These are phyloP conservation scores for Pisolithus albus DNA, from an alignment of 768 basidiomycete species.

Conservation along the genomic window DNA sequence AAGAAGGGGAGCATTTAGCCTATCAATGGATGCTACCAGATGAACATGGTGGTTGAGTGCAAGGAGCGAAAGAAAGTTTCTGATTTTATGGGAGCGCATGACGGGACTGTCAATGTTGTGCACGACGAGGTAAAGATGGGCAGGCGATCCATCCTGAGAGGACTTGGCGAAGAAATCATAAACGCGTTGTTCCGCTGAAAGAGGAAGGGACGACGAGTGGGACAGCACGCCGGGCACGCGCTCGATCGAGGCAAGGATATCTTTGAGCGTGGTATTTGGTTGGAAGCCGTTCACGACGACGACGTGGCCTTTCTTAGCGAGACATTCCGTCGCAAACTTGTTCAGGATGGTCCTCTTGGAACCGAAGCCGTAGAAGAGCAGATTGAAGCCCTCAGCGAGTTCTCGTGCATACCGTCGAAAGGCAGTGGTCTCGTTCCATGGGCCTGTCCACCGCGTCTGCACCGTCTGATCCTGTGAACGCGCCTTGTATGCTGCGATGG, in stretches of 20 bases:
- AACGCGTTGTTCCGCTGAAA: constrained; percentile 56
- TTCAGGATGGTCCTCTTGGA: constrained; percentile 79
- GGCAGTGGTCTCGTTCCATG: constrained; percentile 19
- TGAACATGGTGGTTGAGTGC: constrained; percentile 73
- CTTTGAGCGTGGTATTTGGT: constrained; percentile 59
- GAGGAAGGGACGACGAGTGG: constrained; percentile 1
- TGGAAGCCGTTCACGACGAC: constrained; percentile 76
- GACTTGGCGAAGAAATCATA: constrained; percentile 50
- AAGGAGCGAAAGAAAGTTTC: constrained; percentile 63
- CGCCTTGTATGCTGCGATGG: constrained; percentile 23
- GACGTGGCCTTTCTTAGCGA: constrained; percentile 59
- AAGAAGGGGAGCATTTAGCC: constrained; percentile 75
- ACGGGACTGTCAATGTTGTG: constrained; percentile 84
- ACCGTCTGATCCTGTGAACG: constrained; percentile 5
- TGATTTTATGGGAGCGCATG: constrained; percentile 59
- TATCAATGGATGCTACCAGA: constrained; percentile 80
- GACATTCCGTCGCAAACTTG: constrained; percentile 54
- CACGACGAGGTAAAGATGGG: constrained; percentile 67
- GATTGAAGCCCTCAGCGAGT: constrained; percentile 77
- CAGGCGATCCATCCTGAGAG: constrained; percentile 14
- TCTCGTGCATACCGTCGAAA: constrained; percentile 64
- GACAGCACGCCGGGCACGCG: constrained; percentile 18
- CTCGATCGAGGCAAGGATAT: constrained; percentile 59
- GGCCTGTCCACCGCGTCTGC: constrained; percentile 17
- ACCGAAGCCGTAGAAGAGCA: constrained; percentile 84